phyloP scores from a whole-genome alignment of 2,329 filamentous ascomycete genomes.

The Biscogniauxia mediterranea region DNA sequence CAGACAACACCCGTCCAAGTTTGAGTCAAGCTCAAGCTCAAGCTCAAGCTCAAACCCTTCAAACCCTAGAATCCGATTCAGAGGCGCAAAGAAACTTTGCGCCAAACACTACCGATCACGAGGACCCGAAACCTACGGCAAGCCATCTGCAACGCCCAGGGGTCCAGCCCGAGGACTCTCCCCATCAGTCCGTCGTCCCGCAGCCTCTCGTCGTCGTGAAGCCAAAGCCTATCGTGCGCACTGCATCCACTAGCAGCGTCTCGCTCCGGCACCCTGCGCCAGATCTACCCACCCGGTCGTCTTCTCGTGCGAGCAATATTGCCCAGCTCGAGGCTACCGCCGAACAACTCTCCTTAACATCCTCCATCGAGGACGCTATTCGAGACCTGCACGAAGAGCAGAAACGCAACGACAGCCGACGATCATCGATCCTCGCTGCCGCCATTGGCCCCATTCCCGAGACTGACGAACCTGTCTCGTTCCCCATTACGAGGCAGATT shows the following conservation, averaged over 20 bases:
- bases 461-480: conserved; percentile 28
- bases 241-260: conserved; percentile 43
- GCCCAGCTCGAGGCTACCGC: conserved; percentile 73
- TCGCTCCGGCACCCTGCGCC: conserved; percentile 58
- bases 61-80: conserved; percentile 1
- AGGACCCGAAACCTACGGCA: conserved; percentile 13
- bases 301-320: conserved; percentile 64
- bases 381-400: conserved; percentile 69
- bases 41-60: conserved; percentile 7
- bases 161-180: conserved; percentile 11
- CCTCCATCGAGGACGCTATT: conserved; percentile 76
- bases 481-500: conserved; percentile 42
- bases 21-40: conserved; percentile 10
- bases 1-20: conserved; percentile 5
- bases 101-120: conserved; percentile 7
- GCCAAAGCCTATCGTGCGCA: conserved; percentile 47
- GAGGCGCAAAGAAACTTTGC: conserved; percentile 14
- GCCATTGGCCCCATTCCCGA: conserved; percentile 39
- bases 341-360: conserved; percentile 70
- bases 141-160: conserved; percentile 2
- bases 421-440: conserved; percentile 59
- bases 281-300: conserved; percentile 60
- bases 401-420: conserved; percentile 66
- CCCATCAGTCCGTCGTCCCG: conserved; percentile 11
- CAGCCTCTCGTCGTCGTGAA: conserved; percentile 27